These are phyloP conservation scores for Saxophila tyrrhenica DNA, from an alignment of 495 filamentous ascomycete genomes.

Conservation along the genomic window DNA sequence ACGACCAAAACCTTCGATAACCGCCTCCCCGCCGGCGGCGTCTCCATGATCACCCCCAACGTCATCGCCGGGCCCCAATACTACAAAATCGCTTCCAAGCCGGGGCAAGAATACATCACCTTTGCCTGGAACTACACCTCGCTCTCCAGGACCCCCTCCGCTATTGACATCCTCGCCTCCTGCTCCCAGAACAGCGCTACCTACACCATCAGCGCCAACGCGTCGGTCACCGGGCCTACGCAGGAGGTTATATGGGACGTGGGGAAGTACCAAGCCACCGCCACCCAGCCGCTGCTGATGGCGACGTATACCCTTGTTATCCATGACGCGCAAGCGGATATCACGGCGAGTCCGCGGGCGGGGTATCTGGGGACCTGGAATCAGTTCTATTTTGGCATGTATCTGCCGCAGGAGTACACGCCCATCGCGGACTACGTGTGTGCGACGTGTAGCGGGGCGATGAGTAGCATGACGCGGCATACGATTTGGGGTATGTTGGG, in stretches of 20 bases:
- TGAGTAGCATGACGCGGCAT: conserved; percentile 49
- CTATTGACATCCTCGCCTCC: conserved; percentile 69
- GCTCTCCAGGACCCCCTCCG: conserved; percentile 61
- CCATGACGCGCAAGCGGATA: conserved; percentile 55
- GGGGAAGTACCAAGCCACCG: conserved; percentile 47
- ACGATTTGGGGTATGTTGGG: conserved; percentile 61
- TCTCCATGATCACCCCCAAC: conserved; percentile 71
- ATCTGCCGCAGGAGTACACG: conserved; percentile 54
- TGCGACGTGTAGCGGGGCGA: conserved; percentile 57
- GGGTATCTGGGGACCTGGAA: conserved; percentile 60
- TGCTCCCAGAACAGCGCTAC: conserved; percentile 54
- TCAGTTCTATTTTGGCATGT: conserved; percentile 70
- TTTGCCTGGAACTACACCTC: conserved; percentile 96
- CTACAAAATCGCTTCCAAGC: conserved; percentile 64
- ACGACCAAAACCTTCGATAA: conserved; percentile 45
- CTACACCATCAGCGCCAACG: conserved; percentile 59
- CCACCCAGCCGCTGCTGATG: conserved; percentile 49
- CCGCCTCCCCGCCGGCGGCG: conserved; percentile 54
- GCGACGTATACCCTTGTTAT: conserved; percentile 79
- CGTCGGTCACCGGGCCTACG: conserved; percentile 42
- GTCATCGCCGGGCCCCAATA: conserved; percentile 48
- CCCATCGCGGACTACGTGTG: conserved; percentile 44
- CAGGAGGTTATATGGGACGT: conserved; percentile 71
- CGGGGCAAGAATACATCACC: conserved; percentile 51
- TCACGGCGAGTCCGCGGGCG: conserved; percentile 50